Percentiles rank a stretch among this genome's conserved stretches.
These are phyloP conservation scores for Phytophthora syringae DNA, from an alignment of 352 stramenopile species.

Conservation along the genomic window DNA sequence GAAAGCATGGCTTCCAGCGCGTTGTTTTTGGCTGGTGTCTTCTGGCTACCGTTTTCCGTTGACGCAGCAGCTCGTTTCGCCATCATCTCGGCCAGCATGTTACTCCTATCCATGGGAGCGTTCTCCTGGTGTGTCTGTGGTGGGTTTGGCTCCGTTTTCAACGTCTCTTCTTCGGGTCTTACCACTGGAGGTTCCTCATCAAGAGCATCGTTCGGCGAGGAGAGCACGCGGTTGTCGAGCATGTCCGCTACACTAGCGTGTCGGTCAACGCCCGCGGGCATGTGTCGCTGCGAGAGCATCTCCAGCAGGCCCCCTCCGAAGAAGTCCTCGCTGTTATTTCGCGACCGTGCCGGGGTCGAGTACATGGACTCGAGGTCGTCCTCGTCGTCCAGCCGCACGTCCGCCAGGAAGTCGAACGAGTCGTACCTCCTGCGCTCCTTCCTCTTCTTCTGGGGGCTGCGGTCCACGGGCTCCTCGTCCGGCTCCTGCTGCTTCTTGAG, in stretches of 20 bases:
- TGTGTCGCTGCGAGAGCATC: slow-evolving; percentile 45
- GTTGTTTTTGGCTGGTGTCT: slow-evolving; percentile 27
- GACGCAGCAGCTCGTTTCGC: slow-evolving; percentile 28
- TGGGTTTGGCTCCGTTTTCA: not conserved
- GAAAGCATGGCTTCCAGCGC: slow-evolving; percentile 47
- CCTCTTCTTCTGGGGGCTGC: slow-evolving; percentile 9
- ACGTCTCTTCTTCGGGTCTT: not conserved
- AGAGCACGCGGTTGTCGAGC: slow-evolving; percentile 27
- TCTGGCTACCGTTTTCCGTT: slow-evolving; percentile 9
- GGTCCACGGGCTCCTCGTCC: slow-evolving; percentile 24
- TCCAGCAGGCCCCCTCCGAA: slow-evolving; percentile 34
- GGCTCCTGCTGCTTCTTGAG: slow-evolving; percentile 25
- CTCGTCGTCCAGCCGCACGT: slow-evolving; percentile 31
- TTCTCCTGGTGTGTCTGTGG: slow-evolving; percentile 3
- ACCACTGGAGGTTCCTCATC: slow-evolving; percentile 15
- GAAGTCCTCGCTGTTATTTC: slow-evolving; percentile 43
- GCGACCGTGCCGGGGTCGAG: slow-evolving; percentile 31
- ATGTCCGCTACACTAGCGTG: slow-evolving; percentile 45
- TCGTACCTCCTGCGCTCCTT: slow-evolving; percentile 38
- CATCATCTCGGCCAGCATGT: slow-evolving; percentile 50
- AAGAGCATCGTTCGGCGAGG: slow-evolving; percentile 16
- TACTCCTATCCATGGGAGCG: slow-evolving; percentile 24
- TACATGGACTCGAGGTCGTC: slow-evolving; percentile 36
- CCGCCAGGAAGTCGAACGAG: slow-evolving; percentile 41
- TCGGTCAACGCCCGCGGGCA: slow-evolving; percentile 35